A percentile compares a stretch with the other conserved stretches of the same genome.
Evolutionary conservation across 192 early-diverging fungal species (phyloP).

Genomic region (Entomortierella beljakovae): DNA sequence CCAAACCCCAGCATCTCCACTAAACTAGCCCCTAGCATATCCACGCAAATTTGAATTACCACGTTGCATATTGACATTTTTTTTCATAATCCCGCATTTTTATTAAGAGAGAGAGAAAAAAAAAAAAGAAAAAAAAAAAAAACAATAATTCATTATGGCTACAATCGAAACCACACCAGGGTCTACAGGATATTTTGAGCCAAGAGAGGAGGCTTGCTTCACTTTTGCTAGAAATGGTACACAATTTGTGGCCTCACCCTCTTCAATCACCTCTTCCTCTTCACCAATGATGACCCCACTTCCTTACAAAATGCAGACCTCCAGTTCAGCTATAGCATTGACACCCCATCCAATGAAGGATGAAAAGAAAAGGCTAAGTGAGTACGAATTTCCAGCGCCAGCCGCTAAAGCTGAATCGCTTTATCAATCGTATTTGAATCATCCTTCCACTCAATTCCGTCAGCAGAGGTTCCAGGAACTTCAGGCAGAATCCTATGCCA

Average conservation of each 20-base stretch:
- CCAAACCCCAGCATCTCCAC: too few species aligned
- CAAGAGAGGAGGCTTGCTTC: conserved; percentile 15
- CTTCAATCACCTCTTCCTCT: conserved; percentile 4
- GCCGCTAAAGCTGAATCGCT: background rate
- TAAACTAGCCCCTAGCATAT: too few species aligned
- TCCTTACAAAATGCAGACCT: conserved; percentile 17
- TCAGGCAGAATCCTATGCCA: conserved; percentile 9
- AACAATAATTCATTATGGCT: too few species aligned
- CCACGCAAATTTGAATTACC: too few species aligned
- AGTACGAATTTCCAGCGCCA: conserved; percentile 24
- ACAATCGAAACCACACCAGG: background rate
- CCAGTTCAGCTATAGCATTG: background rate
- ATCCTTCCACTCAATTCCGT: conserved; percentile 23
- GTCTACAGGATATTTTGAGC: conserved; percentile 4
- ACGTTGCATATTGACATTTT: too few species aligned
- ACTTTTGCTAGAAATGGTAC: conserved; percentile 16
- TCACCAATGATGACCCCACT: conserved; percentile 27
- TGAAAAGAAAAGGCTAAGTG: conserved; percentile 16
- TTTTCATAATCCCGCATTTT: too few species aligned
- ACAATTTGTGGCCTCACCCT: conserved; percentile 22
- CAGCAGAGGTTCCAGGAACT: conserved; percentile 21
- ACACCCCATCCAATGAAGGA: background rate
- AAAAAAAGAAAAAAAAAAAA: background rate
- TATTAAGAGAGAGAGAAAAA: conserved; percentile 2
- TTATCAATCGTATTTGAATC: conserved; percentile 17